These are phyloP conservation scores for Blastocystis sp. DNA, from an alignment of 352 stramenopile genomes.

Conservation along the genomic window DNA sequence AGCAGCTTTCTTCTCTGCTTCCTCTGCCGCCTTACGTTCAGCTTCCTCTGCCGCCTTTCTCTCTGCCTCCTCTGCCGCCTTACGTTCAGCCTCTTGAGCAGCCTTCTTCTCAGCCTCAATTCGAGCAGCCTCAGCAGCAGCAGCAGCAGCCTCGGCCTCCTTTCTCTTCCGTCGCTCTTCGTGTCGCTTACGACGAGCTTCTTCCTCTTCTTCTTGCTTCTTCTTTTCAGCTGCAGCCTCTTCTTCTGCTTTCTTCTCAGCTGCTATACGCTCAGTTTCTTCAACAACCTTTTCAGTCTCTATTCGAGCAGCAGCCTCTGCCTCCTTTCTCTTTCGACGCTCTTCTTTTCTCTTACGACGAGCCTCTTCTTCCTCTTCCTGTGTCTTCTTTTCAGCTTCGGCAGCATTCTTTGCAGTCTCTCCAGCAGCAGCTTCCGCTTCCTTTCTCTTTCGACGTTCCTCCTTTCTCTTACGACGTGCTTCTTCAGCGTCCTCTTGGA, in stretches of 20 bases:
- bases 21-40: too few species aligned
- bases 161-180: constrained; percentile 26
- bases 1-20: too few species aligned
- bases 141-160: constrained; percentile 2
- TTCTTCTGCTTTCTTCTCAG: neutral
- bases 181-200: neutral
- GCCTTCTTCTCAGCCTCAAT: neutral
- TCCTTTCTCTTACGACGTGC: constrained; percentile 1
- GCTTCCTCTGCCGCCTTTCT: too few species aligned
- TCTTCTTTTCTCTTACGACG: constrained; percentile 6
- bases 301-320: neutral
- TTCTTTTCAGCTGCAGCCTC: neutral
- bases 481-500: neutral
- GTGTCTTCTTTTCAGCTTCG: neutral
- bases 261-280: too few species aligned
- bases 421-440: neutral
- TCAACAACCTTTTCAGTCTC: neutral
- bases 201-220: neutral
- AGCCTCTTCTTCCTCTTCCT: neutral
- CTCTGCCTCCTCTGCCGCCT: too few species aligned
- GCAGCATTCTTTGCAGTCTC: neutral
- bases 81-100: neutral
- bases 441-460: neutral
- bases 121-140: neutral
- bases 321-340: neutral